Evolutionary conservation across 208 protist genomes (phyloP), one percentile per base, ranked within the genome.

Genomic region (Leishmania turanica): DNA sequence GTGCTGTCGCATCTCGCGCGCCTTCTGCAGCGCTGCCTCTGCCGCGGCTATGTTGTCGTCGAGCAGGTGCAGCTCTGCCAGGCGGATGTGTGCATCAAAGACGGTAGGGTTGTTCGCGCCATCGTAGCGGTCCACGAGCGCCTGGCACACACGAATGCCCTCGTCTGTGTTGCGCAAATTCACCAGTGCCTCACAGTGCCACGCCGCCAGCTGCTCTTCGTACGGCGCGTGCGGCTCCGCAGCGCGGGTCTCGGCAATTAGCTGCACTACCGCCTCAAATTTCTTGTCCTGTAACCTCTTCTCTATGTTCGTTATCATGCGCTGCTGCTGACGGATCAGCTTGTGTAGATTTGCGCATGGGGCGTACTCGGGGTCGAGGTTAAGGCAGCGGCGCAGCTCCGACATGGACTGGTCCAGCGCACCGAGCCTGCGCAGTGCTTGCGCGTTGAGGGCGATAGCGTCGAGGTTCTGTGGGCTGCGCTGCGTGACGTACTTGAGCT

Each of bases 281-380:
- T 95, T 58, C 66, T 93, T 92, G 24, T 53, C 77, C 34, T 84
- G 83, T 31, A 96, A 64, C 15, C 54, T 34, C 9, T 49, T 69
- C 62, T 84, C 87, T 1, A 97, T 88, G 34, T 21, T 75, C 7
- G 62, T 80, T 5, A 80, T 89, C 11, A 89, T 47, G 24, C 86
- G 88, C 79, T 93, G 85, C 79, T 98, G 92, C 73, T 85, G 83
- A 17, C 94, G 92, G 19, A 97, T 84, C 27, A 89, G 66, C 54
- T 92, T 93, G 83, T 92, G 88, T 34, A 96, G 75, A 7, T 24
- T 72, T 31, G 94, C 93, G 78, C 96, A 98, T 15, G 85, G 75
- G 0, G 80, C 87, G 84, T 94, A 92, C 88, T 98, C 94, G 17
- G 94, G 96, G 82, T 98, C 95, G 19, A 98, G 80, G 3, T 88